Base-by-base conservation (phyloP, 225 moss, liverwort and hornwort genomes). In the Antitrichia curtipendula region DNA sequence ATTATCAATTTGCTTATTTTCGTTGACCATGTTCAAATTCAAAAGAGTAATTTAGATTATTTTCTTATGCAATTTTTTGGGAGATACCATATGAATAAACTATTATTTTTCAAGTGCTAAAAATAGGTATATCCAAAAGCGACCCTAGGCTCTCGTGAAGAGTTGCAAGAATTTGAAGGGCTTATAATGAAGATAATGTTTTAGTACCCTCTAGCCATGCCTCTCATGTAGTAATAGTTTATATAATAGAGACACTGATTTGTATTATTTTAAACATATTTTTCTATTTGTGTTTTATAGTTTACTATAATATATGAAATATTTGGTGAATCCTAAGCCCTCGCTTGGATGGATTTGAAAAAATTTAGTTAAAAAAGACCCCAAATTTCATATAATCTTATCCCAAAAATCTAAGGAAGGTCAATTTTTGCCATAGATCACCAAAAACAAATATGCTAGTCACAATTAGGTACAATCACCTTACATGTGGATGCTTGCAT, bases 201-300 rank as follows among this genome's bases (percentile, higher is more conserved):
- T 47, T 47, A n/a, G n/a, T 18, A 11, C 10, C 18, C 0, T 47
- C 11, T 19, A 73, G 7, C 73, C 12, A 47, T 73, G 18, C 0
- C 3, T 0, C 4, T 72, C 4, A 45, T 17, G 0, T 29, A 10
- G 18, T 3, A 2, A 29, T 10, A 29, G 10, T 16, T 0, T 72
- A 0, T 29, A 72, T 2, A 2, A 17, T 49, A 20, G 4, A 47
- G 3, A 32, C 1, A 0, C 11, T 9, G 1, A 5, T 34, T 34
- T 49, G 7, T 22, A 21, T 13, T 50, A 22, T 34, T 34, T 29
- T 32, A 10, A 32, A 29, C 5, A 12, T 20, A 49, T 49, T 32
- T 31, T 74, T 49, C 4, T 32, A 32, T 32, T 13, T 21, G 1
- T 29, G 0, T 50, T 32, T 50, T 2, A 7, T 32, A 49, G 0